Base-by-base conservation (phyloP, 2,329 filamentous ascomycete genomes). In the Botrytis byssoidea region DNA sequence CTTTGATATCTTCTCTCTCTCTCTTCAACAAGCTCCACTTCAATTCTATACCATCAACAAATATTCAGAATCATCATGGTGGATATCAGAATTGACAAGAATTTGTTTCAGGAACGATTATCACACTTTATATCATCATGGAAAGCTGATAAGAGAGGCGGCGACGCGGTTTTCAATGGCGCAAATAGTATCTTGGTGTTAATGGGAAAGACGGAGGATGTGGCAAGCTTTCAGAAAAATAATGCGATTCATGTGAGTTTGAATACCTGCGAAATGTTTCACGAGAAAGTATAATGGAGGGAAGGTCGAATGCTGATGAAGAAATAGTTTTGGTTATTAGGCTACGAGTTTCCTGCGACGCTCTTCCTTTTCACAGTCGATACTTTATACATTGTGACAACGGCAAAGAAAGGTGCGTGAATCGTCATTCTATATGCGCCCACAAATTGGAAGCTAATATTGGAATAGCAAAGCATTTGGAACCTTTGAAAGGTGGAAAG, bases 301-400 rank as follows among this genome's bases (percentile, higher is more conserved):
- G 20, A 32, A 40, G 67, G 29, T 59, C 3, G 40, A 70, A 35
- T 63, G 64, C 77, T 77, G 67, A 78, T 51, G 37, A 65, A 70
- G 29, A 78, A 75, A 60, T 77, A 98, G 95, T 97, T 98, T 84
- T 99, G 97, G 97, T 88, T 99, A 72, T 89, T 99, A 76, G 96
- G 96, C 80, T 99, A 99, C 86, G 96, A 99, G 83, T 99, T 99
- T 81, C 96, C 96, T 48, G 95, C 95, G 57, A 99, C 96, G 0
- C 86, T 99, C 76, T 94, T 99, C 86, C 88, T 99, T 70, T 91
- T 99, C 82, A 98, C 95, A 1, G 85, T 91, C 75, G 96, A 98
- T 75, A 90, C 90, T 65, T 87, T 98, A 79, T 97, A 96, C 84
- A 92, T 98, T 74, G 90, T 99, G 77, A 99, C 96, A 10, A 99